Base-by-base conservation (phyloP, 805 yeast species). In the Candida silvicultrix region DNA sequence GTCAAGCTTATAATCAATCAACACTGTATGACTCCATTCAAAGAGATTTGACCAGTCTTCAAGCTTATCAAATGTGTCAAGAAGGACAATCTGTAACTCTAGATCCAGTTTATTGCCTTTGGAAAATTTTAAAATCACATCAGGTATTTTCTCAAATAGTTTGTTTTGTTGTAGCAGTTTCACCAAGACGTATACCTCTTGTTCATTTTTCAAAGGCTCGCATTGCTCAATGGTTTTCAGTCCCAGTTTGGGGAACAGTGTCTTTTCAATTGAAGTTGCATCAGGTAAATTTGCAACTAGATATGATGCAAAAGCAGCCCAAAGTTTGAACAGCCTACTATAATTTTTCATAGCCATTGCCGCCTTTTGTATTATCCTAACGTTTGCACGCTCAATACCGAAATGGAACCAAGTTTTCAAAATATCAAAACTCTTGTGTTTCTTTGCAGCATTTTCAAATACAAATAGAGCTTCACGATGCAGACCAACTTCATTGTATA, bases 141-240 rank as follows among this genome's bases (percentile, higher is more conserved):
- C 60, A 3, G 71, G 60, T 18, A 74, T 63, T 40, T 70, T 70
- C 0, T 60, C 62, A 11, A 60, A 49, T 19, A 71, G 64, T 0
- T 65, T 65, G 36, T 54, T 60, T 39, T 66, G 52, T 40, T 67
- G 61, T 49, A 81, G 62, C 2, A 86, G 70, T 38, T 71, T 65
- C 2, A 79, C 80, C 47, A 73, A 73, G 2, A 88, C 77, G 51
- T 68, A 87, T 2, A 75, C 65, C 49, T 89, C 95, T 54, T 88
- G 95, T 9, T 83, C 77, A 19, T 70, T 67, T 37, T 67, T 52
- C 40, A 72, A 67, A 1, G 92, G 87, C 39, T 68, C 66, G 16
- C 74, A 58, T n/a, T 64, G 63, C 25, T 75, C 79, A 25, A 85
- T 59, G 50, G 83, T 59, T 51, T 82, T 78, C 47, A 71, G 56